Conservation (phyloP, 2,329 filamentous ascomycete genomes). For the Colletotrichum sp. region DNA sequence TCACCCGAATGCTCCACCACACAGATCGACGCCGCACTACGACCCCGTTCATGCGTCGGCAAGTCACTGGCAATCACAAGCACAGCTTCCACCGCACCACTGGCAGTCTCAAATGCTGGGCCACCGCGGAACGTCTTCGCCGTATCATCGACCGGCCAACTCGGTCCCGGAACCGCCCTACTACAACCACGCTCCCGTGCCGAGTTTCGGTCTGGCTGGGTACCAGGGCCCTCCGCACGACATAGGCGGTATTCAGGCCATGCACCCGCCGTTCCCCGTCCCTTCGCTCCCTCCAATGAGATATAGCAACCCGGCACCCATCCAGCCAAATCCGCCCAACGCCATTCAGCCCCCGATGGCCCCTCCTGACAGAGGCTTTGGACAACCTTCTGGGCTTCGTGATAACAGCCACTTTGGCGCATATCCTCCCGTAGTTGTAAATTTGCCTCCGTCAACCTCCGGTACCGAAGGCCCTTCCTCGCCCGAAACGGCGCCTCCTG, state of each 20-base stretch:
- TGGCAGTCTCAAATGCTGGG: background rate
- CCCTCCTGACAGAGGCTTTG: background rate
- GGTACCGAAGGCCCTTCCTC: background rate
- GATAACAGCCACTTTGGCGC: background rate
- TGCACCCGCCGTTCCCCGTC: background rate
- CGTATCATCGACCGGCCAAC: conserved; percentile 1
- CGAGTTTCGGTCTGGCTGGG: background rate
- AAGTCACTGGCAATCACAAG: conserved; percentile 26
- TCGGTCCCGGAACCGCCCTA: conserved; percentile 1
- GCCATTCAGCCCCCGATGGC: background rate
- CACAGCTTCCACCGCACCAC: background rate
- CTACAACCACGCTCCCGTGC: background rate
- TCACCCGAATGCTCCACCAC: background rate
- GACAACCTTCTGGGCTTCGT: background rate
- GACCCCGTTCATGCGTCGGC: conserved; percentile 32
- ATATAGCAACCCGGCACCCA: background rate
- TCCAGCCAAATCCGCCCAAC: background rate
- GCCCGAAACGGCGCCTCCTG: background rate
- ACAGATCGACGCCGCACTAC: conserved; percentile 25
- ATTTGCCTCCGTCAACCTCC: background rate
- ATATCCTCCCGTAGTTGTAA: background rate
- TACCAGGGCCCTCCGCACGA: background rate
- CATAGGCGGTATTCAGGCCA: background rate
- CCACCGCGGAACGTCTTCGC: background rate
- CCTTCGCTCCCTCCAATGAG: conserved; percentile 1